Evolutionary conservation across 331 rosid genomes (phyloP), one percentile per base, ranked within the genome.

Genomic region (Quercus tomentella): DNA sequence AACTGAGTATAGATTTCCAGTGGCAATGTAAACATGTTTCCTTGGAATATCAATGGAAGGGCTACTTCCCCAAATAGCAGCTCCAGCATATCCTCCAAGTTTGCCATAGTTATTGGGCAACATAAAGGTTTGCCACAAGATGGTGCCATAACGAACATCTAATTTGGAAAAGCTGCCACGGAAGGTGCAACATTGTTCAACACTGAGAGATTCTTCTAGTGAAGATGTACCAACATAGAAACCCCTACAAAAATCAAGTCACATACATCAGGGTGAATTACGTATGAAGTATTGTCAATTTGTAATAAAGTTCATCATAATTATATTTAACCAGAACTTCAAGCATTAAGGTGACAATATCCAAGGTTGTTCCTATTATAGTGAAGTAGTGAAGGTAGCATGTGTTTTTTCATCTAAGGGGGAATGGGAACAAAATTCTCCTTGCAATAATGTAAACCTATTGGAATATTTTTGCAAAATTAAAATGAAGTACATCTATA

Each of bases 1-100:
- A 25, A 89, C 92, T 2, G 89, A 79, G 66, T 91, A 91, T 1
- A 86, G 76, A 86, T 89, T 92, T 6, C 96, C 91, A 0, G 97
- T 90, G 56, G 86, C 90, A 67, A 92, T 79, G 37, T 76, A 89
- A n/a, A 88, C 85, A 26, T 56, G 90, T 31, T 85, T 89, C 4
- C 88, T 30, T 10, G 3, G 1, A 7, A 73, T 31, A 7, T 87
- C 88, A 15, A 87, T 77, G 3, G 88, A 45, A 22, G 91, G 91
- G 77, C 91, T 87, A 62, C 85, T 84, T 68, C 91, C 91, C 84
- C 87, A 84, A 7, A 87, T 82, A 45, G 87, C 87, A 49, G 85
- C 91, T 31, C 89, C 87, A 0, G 89, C 85, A 18, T 87, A 77
- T 62, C 75, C 80, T 18, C 77, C 82, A 3, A 20, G 75, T 18